Conservation (phyloP, 2,329 filamentous ascomycete species). For the Fusarium begoniae region DNA sequence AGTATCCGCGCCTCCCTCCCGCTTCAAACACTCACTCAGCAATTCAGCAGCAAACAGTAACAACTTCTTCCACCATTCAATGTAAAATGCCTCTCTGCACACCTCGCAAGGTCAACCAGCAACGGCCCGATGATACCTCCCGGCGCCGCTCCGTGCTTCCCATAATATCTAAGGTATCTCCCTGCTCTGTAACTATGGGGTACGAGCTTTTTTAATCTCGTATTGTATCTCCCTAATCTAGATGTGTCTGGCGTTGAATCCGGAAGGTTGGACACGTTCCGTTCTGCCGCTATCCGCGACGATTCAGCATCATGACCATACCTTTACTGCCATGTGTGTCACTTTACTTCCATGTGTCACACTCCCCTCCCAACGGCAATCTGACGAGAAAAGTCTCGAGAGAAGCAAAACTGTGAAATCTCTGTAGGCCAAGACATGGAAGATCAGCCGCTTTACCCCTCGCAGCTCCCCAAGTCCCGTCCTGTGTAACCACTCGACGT, state of each 20-base stretch:
- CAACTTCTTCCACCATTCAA: background rate
- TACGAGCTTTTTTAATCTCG: background rate
- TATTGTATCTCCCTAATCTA: background rate
- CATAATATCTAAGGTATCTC: background rate
- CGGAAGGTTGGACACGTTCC: constrained; percentile 1
- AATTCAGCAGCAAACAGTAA: background rate
- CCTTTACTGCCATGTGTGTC: background rate
- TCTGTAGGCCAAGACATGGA: background rate
- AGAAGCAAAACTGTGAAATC: constrained; percentile 4
- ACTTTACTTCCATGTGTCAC: background rate
- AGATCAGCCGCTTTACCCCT: constrained; percentile 29
- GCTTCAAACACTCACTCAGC: background rate
- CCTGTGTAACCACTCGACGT: constrained; percentile 24
- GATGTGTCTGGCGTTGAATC: background rate
- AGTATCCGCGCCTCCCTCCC: background rate
- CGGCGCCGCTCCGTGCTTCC: background rate
- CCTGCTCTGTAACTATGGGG: background rate
- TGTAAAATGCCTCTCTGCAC: background rate
- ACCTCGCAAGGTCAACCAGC: background rate
- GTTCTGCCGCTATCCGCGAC: background rate
- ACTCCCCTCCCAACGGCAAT: background rate
- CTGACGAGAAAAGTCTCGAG: no score
- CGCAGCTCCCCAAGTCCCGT: constrained; percentile 31
- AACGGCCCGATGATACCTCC: background rate
- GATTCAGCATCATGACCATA: constrained; percentile 5